These are phyloP conservation scores for Magnolia kwangsiensis DNA, from an alignment of 164 flowering plant species.

Conservation along the genomic window DNA sequence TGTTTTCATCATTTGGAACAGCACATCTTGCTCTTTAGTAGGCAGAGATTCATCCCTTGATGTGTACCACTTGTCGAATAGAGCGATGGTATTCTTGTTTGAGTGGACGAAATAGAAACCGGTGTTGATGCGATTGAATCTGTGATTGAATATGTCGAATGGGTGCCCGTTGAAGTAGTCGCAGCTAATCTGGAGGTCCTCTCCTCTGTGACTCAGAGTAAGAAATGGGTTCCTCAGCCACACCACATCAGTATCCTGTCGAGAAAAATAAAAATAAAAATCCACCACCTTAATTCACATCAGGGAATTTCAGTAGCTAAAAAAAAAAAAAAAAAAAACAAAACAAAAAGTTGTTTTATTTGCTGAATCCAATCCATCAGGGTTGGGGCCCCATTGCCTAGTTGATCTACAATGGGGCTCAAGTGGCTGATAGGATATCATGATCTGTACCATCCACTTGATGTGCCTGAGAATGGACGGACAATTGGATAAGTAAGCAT, in stretches of 20 bases:
- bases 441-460: too few species aligned
- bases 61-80: slow-evolving; percentile 49
- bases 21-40: slow-evolving; percentile 71
- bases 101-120: slow-evolving; percentile 63
- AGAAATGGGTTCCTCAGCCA: slow-evolving; percentile 65
- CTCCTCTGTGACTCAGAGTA: slow-evolving; percentile 26
- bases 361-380: not conserved
- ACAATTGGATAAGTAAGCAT: too few species aligned
- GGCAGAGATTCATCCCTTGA: slow-evolving; percentile 44
- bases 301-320: not conserved
- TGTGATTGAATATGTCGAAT: slow-evolving; percentile 20
- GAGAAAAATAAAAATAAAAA: not conserved
- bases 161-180: slow-evolving; percentile 43
- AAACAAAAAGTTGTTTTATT: not conserved
- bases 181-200: slow-evolving; percentile 56
- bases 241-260: slow-evolving; percentile 71
- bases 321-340: not conserved
- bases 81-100: slow-evolving; percentile 49
- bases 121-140: slow-evolving; percentile 49
- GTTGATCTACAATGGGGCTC: too few species aligned
- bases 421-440: too few species aligned
- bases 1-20: slow-evolving; percentile 20
- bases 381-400: too few species aligned
- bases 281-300: not conserved
- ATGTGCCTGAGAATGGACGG: too few species aligned